Percentiles rank a stretch among this genome's conserved stretches.
Conservation (phyloP, 192 early-diverging fungal genomes). For the Coemansia sp. region DNA sequence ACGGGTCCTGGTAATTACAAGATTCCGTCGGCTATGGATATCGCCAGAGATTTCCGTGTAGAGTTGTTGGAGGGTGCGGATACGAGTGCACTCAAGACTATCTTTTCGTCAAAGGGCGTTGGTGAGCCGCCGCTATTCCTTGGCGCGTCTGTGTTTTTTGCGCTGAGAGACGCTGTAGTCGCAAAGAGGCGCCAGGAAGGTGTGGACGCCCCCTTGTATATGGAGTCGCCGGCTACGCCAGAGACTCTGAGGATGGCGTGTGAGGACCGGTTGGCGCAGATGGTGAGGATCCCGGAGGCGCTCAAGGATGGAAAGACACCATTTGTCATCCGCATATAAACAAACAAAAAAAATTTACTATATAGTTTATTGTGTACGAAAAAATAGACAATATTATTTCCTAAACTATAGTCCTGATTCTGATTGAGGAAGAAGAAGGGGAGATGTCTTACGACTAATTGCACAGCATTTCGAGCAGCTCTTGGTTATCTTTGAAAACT, state of each 20-base stretch:
- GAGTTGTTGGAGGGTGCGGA: conserved; percentile 60
- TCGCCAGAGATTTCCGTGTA: conserved; percentile 81
- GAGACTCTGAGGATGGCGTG: conserved; percentile 78
- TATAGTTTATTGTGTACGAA: too few relatives aligned
- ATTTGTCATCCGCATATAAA: conserved; percentile 44
- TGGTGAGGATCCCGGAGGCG: conserved; percentile 19
- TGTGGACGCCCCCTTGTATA: conserved; percentile 54
- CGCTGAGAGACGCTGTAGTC: conserved; percentile 79
- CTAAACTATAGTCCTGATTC: too few relatives aligned
- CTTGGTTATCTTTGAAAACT: too few relatives aligned
- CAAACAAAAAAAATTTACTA: too few relatives aligned
- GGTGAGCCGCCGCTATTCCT: conserved; percentile 89
- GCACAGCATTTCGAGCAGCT: too few relatives aligned
- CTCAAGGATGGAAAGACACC: conserved; percentile 33
- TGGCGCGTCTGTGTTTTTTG: conserved; percentile 76
- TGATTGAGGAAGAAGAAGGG: too few relatives aligned
- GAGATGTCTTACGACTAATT: too few relatives aligned
- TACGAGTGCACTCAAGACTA: conserved; percentile 66
- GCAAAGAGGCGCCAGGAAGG: conserved; percentile 59
- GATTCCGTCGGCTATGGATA: conserved; percentile 83
- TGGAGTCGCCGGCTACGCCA: conserved; percentile 78
- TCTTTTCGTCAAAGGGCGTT: conserved; percentile 82
- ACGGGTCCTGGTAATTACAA: conserved; percentile 89
- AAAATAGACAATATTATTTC: too few relatives aligned
- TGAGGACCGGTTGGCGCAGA: conserved; percentile 64